A percentile compares a stretch with the other conserved stretches of the same genome.
These are phyloP conservation scores for Fusarium lateritium DNA, from an alignment of 2,329 filamentous ascomycete species.

Conservation along the genomic window DNA sequence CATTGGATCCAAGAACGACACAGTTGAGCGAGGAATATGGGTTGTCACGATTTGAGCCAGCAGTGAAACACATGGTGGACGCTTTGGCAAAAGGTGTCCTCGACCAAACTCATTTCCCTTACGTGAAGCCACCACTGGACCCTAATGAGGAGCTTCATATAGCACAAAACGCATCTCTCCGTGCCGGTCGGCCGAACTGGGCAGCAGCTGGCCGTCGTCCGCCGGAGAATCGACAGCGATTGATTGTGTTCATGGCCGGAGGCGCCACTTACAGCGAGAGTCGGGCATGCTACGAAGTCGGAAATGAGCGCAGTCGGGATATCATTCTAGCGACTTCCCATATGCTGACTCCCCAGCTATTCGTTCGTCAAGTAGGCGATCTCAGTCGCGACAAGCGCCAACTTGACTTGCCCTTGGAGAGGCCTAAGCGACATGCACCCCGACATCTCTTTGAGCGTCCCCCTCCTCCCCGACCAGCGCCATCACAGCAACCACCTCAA, in stretches of 20 bases:
- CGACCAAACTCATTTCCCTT: conserved; percentile 78
- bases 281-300: conserved; percentile 89
- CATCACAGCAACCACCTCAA: conserved; percentile 45
- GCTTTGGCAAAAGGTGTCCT: conserved; percentile 76
- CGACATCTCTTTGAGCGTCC: conserved; percentile 87
- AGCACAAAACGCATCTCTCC: conserved; percentile 79
- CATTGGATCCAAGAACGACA: conserved; percentile 70
- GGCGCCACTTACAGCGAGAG: conserved; percentile 95
- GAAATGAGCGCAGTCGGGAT: conserved; percentile 80
- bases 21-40: conserved; percentile 81
- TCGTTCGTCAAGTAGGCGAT: conserved; percentile 85
- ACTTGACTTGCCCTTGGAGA: conserved; percentile 85
- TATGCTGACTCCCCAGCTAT: conserved; percentile 90
- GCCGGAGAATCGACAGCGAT: conserved; percentile 86
- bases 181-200: conserved; percentile 95
- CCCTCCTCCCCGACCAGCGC: conserved; percentile 63
- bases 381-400: conserved; percentile 81
- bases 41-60: conserved; percentile 89
- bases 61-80: conserved; percentile 87
- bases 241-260: conserved; percentile 95
- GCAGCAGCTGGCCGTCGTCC: conserved; percentile 82
- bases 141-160: conserved; percentile 71
- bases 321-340: conserved; percentile 92
- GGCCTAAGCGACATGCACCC: conserved; percentile 85
- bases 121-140: conserved; percentile 78